Evolutionary conservation across 2,329 filamentous ascomycete species (phyloP).

Genomic region (Zasmidium angulare): DNA sequence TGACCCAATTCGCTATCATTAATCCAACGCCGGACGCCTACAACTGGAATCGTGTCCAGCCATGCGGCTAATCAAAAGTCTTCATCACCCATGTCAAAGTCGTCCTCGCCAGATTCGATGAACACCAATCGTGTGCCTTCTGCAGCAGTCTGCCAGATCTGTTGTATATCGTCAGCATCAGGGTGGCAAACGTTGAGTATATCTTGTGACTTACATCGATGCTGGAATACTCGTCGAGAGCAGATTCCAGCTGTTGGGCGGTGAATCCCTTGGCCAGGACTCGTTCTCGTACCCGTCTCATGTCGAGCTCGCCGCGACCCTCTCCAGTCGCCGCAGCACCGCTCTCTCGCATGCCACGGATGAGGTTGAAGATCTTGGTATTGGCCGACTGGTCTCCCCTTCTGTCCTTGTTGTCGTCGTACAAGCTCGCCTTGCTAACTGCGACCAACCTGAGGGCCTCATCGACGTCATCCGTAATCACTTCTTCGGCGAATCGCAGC

Average conservation of each 20-base stretch:
- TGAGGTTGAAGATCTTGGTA: constrained; percentile 91
- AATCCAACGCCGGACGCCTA: constrained; percentile 17
- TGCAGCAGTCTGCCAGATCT: constrained; percentile 58
- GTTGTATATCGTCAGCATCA: constrained; percentile 32
- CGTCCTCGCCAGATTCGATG: constrained; percentile 52
- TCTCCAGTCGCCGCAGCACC: constrained; percentile 78
- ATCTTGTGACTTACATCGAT: constrained; percentile 71
- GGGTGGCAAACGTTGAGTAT: not conserved
- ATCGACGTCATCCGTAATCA: constrained; percentile 90
- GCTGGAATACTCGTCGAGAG: constrained; percentile 84
- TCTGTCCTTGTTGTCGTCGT: constrained; percentile 64
- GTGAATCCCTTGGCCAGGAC: constrained; percentile 97
- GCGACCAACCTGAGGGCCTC: constrained; percentile 89
- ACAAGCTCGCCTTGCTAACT: constrained; percentile 87
- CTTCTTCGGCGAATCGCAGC: constrained; percentile 80
- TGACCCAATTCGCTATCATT: not conserved
- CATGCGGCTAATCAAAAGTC: constrained; percentile 24
- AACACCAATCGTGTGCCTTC: constrained; percentile 56
- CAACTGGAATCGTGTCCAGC: not conserved
- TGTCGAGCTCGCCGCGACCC: constrained; percentile 74
- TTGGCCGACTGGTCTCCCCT: constrained; percentile 72
- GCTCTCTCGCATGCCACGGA: constrained; percentile 81
- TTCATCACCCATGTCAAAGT: constrained; percentile 37
- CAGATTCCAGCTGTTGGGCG: constrained; percentile 82
- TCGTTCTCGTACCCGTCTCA: constrained; percentile 84